Percentiles rank a stretch among this genome's conserved stretches.
These are phyloP conservation scores for Candida tammaniensis DNA, from an alignment of 805 yeast species.

Conservation along the genomic window DNA sequence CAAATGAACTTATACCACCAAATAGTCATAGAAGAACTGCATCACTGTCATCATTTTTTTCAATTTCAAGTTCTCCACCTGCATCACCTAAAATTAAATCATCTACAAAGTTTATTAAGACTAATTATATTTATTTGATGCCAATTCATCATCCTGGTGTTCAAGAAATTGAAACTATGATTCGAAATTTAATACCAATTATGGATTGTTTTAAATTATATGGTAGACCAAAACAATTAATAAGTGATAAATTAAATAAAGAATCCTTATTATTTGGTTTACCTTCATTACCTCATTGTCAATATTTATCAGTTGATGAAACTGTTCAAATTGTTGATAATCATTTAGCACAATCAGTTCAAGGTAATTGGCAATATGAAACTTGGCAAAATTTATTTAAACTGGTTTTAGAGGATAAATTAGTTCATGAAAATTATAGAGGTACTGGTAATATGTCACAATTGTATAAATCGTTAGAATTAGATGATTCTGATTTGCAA, in stretches of 20 bases:
- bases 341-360: slow-evolving; percentile 19
- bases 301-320: slow-evolving; percentile 44
- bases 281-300: slow-evolving; percentile 70
- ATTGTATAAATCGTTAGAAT: slow-evolving; percentile 23
- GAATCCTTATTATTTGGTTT: slow-evolving; percentile 69
- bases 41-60: slow-evolving; percentile 15
- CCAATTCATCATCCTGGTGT: slow-evolving; percentile 76
- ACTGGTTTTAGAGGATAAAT: slow-evolving; percentile 10
- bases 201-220: slow-evolving; percentile 69
- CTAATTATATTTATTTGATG: slow-evolving; percentile 57
- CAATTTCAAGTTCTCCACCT: slow-evolving; percentile 16
- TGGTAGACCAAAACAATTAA: slow-evolving; percentile 72
- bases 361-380: slow-evolving; percentile 23
- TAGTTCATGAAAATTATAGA: slow-evolving; percentile 21
- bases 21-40: slow-evolving; percentile 11
- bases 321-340: slow-evolving; percentile 22
- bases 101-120: slow-evolving; percentile 13
- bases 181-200: slow-evolving; percentile 64
- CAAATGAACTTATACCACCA: slow-evolving; percentile 1
- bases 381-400: slow-evolving; percentile 30
- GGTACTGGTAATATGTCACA: slow-evolving; percentile 36
- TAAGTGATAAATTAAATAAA: slow-evolving; percentile 67
- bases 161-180: slow-evolving; percentile 67
- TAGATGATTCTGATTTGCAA: slow-evolving; percentile 13
- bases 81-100: slow-evolving; percentile 19